A percentile compares a stretch with the other conserved stretches of the same genome.
phyloP scores from a whole-genome alignment of 768 basidiomycete species.

The Tricholoma hemisulphureum region DNA sequence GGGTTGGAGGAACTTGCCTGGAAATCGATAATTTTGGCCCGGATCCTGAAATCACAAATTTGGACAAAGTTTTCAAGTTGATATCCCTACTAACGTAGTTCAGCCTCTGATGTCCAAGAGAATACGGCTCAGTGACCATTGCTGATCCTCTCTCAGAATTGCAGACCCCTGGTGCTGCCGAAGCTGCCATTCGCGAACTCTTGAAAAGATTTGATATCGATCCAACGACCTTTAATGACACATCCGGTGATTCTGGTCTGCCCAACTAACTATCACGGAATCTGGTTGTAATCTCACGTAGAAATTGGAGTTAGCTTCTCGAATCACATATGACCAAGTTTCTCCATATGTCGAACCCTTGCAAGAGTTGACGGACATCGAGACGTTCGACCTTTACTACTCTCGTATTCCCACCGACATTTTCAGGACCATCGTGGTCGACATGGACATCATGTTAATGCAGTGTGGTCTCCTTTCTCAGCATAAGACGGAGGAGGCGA shows the following conservation, averaged over 20 bases:
- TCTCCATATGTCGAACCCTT: slow-evolving; percentile 15
- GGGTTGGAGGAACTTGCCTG: no score
- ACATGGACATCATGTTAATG: slow-evolving; percentile 22
- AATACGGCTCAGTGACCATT: not conserved
- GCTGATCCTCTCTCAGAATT: not conserved
- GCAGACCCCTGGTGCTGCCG: not conserved
- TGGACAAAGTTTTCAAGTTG: no score
- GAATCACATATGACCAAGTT: slow-evolving; percentile 16
- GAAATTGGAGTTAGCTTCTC: slow-evolving; percentile 20
- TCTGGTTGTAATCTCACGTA: slow-evolving; percentile 1
- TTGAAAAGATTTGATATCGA: slow-evolving; percentile 1
- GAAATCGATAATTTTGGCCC: no score
- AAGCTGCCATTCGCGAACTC: not conserved
- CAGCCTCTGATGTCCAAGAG: not conserved
- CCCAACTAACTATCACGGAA: not conserved
- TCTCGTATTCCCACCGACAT: slow-evolving; percentile 23
- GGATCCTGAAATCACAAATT: no score
- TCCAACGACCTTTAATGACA: not conserved
- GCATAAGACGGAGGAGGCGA: slow-evolving; percentile 21
- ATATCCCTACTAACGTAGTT: no score
- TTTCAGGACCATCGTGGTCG: slow-evolving; percentile 20
- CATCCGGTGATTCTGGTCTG: not conserved
- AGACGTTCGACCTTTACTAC: slow-evolving; percentile 20
- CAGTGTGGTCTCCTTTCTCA: slow-evolving; percentile 20
- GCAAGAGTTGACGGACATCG: slow-evolving; percentile 14